Percentiles rank a stretch among this genome's conserved stretches.
These are phyloP conservation scores for Cucurbita maxima DNA, from an alignment of 306 rosid genomes.

Conservation along the genomic window DNA sequence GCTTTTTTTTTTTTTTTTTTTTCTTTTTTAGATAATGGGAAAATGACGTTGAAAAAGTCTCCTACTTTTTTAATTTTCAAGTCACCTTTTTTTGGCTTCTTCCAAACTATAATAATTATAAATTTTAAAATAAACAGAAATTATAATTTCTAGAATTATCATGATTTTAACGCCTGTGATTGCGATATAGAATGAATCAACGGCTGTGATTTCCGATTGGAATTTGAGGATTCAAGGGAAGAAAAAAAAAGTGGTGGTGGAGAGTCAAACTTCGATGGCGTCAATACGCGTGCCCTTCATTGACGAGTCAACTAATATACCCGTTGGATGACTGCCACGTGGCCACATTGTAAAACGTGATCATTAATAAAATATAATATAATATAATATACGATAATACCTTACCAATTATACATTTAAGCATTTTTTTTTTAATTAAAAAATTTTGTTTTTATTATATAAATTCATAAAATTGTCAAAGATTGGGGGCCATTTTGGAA, in stretches of 20 bases:
- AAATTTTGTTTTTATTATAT: background rate
- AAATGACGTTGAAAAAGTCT: background rate
- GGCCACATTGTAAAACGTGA: background rate
- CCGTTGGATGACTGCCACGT: background rate
- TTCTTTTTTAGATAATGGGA: constrained; percentile 4
- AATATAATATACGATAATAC: background rate
- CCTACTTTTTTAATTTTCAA: background rate
- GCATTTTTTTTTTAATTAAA: no score
- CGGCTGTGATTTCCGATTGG: background rate
- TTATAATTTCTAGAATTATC: background rate
- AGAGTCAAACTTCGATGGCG: background rate
- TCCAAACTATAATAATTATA: no score
- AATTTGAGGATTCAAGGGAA: background rate
- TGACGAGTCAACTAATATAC: background rate
- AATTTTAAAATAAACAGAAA: background rate
- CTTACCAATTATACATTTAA: background rate
- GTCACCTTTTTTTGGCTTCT: background rate
- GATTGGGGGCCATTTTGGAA: background rate
- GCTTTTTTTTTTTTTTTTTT: background rate
- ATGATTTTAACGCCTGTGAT: background rate
- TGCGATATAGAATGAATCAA: background rate
- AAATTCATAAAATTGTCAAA: background rate
- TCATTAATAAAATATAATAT: background rate
- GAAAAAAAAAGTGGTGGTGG: background rate
- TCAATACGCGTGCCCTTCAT: background rate